Base-by-base conservation (phyloP, 345 rosid species). In the Populus simonii region DNA sequence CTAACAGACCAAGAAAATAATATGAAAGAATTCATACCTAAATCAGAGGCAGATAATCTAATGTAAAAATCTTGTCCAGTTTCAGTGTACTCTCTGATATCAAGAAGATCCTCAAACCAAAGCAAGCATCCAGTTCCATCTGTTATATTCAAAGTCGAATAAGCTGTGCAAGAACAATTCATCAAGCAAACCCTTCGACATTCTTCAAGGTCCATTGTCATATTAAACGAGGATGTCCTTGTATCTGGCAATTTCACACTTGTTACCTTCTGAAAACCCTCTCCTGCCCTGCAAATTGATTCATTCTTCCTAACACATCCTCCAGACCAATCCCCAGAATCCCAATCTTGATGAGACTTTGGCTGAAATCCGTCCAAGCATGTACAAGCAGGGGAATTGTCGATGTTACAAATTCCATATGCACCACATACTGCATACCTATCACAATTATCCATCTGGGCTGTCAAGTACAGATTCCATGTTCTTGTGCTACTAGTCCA, bases 391-490 rank as follows among this genome's bases (percentile, higher is more conserved):
- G 76, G 80, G 3, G 80, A 78, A 33, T 78, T 72, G 25, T 78
- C 72, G 47, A 78, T 72, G 68, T 78, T 38, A 38, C 80, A 78
- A 25, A 76, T 78, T 16, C 80, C 80, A 78, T 45, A 78, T 8
- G 73, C 65, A 7, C 85, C 78, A 65, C 84, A 82, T 0, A 62
- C 0, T 23, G 63, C 36, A 39, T 80, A 85, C 17, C 71, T 65
- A 8, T 80, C 85, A 11, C 88, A 82, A 16, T 65, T 53, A 62
- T 85, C 84, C 74, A 59, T 31, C 49, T 69, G 78, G 36, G 75
- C 72, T 22, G 71, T 31, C 23, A 57, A 62, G 38, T 66, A 57
- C 15, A 57, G 49, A 23, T 22, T 76, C 80, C 78, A 72, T 1
- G 15, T 39, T 8, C 68, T 29, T 31, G 73, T 23, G 49, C 31